These are phyloP conservation scores for Magnolia officinalis DNA, from an alignment of 164 flowering plant genomes.

Conservation along the genomic window DNA sequence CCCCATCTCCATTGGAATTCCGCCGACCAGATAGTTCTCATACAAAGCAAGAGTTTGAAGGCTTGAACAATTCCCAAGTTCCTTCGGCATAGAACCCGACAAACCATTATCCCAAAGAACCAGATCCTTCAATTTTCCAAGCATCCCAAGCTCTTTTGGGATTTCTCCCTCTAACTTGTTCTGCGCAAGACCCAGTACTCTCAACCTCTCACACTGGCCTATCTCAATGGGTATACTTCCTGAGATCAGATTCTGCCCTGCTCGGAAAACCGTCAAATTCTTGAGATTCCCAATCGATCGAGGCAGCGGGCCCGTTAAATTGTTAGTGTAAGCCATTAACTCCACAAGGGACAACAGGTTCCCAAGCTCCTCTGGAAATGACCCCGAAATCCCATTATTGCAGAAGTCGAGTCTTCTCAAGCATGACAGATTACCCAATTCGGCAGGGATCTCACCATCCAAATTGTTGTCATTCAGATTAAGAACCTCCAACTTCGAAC, in stretches of 20 bases:
- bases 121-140: conserved; percentile 42
- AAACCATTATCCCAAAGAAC: conserved; percentile 57
- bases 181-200: conserved; percentile 64
- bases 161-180: conserved; percentile 49
- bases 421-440: conserved; percentile 27
- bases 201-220: conserved; percentile 46
- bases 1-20: conserved; percentile 55
- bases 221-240: conserved; percentile 61
- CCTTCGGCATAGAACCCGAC: conserved; percentile 60
- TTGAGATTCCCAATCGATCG: conserved; percentile 54
- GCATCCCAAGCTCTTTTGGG: conserved; percentile 63
- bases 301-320: conserved; percentile 58
- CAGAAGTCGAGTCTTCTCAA: conserved; percentile 39
- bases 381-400: conserved; percentile 59
- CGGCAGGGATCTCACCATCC: conserved; percentile 35
- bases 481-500: conserved; percentile 42
- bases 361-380: conserved; percentile 58
- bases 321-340: conserved; percentile 62
- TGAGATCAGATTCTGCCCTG: conserved; percentile 62
- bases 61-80: conserved; percentile 52
- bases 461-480: conserved; percentile 45
- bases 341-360: conserved; percentile 45
- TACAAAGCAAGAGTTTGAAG: conserved; percentile 61
- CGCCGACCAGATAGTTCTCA: conserved; percentile 51
- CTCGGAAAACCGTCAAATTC: conserved; percentile 50